A percentile compares a stretch with the other conserved stretches of the same genome.
Conservation (phyloP, 2,329 filamentous ascomycete species). For the Xylaria sp. region DNA sequence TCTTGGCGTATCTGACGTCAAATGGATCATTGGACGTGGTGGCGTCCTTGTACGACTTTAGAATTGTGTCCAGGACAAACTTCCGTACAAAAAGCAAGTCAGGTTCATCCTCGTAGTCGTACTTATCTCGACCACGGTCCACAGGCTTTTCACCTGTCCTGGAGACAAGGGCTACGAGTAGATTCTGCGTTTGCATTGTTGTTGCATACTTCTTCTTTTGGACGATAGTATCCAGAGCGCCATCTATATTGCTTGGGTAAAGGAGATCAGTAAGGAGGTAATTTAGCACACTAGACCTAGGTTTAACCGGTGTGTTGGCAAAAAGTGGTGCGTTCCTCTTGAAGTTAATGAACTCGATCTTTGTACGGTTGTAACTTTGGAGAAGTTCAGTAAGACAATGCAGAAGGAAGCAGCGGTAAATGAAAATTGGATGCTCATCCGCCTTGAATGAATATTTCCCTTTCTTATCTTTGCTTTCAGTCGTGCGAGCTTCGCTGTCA, state of each 20-base stretch:
- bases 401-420: constrained; percentile 94
- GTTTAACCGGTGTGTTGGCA: constrained; percentile 90
- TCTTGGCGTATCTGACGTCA: constrained; percentile 86
- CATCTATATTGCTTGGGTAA: constrained; percentile 68
- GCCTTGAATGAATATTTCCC: constrained; percentile 83
- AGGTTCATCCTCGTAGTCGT: constrained; percentile 78
- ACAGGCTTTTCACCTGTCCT: constrained; percentile 84
- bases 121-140: constrained; percentile 67
- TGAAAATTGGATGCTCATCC: constrained; percentile 93
- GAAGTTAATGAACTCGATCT: constrained; percentile 99
- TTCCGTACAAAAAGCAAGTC: constrained; percentile 92
- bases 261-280: constrained; percentile 88
- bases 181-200: constrained; percentile 84
- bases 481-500: constrained; percentile 40
- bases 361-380: constrained; percentile 90
- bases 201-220: constrained; percentile 89
- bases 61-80: constrained; percentile 92
- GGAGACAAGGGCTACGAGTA: constrained; percentile 86
- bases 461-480: constrained; percentile 70
- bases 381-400: constrained; percentile 92
- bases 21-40: constrained; percentile 80
- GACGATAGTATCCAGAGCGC: constrained; percentile 77
- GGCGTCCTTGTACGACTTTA: constrained; percentile 92
- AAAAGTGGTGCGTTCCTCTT: constrained; percentile 89
- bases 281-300: constrained; percentile 90